Evolutionary conservation across 2,329 filamentous ascomycete genomes (phyloP).

Genomic region (Cytospora chrysosperma): DNA sequence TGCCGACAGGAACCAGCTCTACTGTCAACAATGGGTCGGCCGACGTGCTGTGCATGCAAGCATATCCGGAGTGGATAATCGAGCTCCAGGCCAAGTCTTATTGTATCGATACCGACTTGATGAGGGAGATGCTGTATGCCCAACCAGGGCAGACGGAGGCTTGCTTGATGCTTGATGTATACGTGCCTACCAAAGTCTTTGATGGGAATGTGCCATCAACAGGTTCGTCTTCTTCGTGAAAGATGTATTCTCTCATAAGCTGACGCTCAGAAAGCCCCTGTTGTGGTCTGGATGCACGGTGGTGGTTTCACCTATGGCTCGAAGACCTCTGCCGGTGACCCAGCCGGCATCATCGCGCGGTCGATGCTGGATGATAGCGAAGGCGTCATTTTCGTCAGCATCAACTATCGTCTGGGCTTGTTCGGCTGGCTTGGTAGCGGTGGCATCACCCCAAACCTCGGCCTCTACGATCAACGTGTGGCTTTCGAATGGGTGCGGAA

Average conservation of each 20-base stretch:
- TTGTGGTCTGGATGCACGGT: conserved; percentile 47
- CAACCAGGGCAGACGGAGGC: conserved; percentile 39
- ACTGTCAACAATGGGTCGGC: conserved; percentile 28
- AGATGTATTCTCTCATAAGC: conserved; percentile 31
- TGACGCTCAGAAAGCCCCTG: conserved; percentile 39
- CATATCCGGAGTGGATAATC: conserved; percentile 32
- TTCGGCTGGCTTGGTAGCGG: conserved; percentile 47
- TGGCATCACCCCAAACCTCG: conserved; percentile 40
- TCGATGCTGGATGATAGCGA: conserved; percentile 28
- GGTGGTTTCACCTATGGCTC: conserved; percentile 45
- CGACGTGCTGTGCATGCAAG: conserved; percentile 32
- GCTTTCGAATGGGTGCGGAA: conserved; percentile 45
- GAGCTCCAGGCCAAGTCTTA: conserved; percentile 23
- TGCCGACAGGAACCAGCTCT: conserved; percentile 29
- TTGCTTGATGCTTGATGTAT: conserved; percentile 51
- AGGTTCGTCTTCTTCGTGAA: neutral
- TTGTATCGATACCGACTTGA: conserved; percentile 12
- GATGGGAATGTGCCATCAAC: neutral
- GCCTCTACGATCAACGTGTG: conserved; percentile 38
- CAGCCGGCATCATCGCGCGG: conserved; percentile 19
- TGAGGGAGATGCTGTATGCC: conserved; percentile 24
- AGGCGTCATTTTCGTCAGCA: conserved; percentile 44
- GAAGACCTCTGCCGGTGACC: conserved; percentile 34
- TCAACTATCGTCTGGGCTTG: conserved; percentile 50
- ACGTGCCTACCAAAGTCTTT: conserved; percentile 41